A percentile compares a stretch with the other conserved stretches of the same genome.
Evolutionary conservation across 2,329 filamentous ascomycete genomes (phyloP).

Genomic region (Cadophora malorum): DNA sequence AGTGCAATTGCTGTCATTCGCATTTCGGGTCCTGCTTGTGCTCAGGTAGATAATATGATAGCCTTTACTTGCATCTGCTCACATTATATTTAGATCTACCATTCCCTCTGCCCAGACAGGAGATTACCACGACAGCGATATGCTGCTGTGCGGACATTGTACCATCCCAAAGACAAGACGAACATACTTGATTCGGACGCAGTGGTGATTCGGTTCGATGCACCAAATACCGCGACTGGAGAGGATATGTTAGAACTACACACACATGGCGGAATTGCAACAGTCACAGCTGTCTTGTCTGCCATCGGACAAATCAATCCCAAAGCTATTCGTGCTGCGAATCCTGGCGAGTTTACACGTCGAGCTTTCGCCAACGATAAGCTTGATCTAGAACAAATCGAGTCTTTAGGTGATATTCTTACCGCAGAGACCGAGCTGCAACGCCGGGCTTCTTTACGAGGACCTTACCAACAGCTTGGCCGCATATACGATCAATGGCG

Average conservation of each 20-base stretch:
- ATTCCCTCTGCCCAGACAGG: constrained; percentile 63
- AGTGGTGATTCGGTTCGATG: constrained; percentile 74
- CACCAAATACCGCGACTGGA: constrained; percentile 83
- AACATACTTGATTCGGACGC: constrained; percentile 72
- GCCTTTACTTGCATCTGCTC: constrained; percentile 28
- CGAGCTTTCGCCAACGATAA: constrained; percentile 88
- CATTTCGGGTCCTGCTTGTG: constrained; percentile 80
- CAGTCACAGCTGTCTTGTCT: constrained; percentile 82
- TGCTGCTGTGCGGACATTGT: constrained; percentile 78
- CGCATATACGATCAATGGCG: constrained; percentile 86
- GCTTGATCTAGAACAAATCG: constrained; percentile 84
- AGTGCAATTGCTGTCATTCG: constrained; percentile 92
- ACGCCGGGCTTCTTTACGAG: constrained; percentile 82
- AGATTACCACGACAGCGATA: constrained; percentile 62
- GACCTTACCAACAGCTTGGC: constrained; percentile 72
- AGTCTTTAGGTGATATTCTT: constrained; percentile 67
- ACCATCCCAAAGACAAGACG: constrained; percentile 57
- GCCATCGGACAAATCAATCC: constrained; percentile 65
- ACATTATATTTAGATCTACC: constrained; percentile 58
- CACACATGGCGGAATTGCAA: constrained; percentile 89
- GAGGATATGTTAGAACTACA: constrained; percentile 94
- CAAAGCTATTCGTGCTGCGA: constrained; percentile 77
- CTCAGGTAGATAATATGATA: constrained; percentile 55
- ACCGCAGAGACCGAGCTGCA: constrained; percentile 89
- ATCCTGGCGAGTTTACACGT: constrained; percentile 93